Base-by-base conservation (phyloP, 352 stramenopile genomes). In the Pythium chondricola region DNA sequence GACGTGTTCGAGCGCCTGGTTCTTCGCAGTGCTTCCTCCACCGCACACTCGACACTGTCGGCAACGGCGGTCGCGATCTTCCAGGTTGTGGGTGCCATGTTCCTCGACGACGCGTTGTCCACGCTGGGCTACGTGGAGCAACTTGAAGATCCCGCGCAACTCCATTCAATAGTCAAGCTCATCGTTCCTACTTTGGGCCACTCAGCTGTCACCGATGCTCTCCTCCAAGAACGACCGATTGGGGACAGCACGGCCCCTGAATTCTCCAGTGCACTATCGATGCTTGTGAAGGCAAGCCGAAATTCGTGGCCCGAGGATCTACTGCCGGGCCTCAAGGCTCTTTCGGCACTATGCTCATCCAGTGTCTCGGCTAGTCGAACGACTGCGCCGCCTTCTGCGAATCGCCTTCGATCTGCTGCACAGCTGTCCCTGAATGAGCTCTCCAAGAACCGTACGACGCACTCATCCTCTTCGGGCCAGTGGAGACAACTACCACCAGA, bases 161-260 rank as follows among this genome's bases (percentile, higher is more conserved):
- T 88, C 25, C 64, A 84, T 33, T 73, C 69, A 3, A 88, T 88
- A 74, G 69, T 77, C 16, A 81, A 77, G 37, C 74, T 88, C 22
- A 63, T 85, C 9, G 43, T 69, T 3, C 73, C 76, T 30, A 65
- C 74, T 42, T 54, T 85, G 2, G 64, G 63, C 9, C 77, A 63
- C n/a, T 27, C 49, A 8, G 24, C 44, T 1, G 69, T 88, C 31
- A 69, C 74, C 1, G 45, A 69, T 6, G 62, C 65, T 1, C 3
- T 63, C 8, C 49, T 63, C 9, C 47, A 57, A 10, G 36, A 46
- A 0, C 35, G 18, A 11, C 37, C 46, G 0, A 39, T 52, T 16
- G 40, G 17, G 6, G 8, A 7, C 6, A 22, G 16, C 17, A 20
- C 29, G 6, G 6, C 26, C 3, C 4, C 37, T 9, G 48, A 58